Base-by-base conservation (phyloP, 768 basidiomycete genomes). In the Boletus subcaerulescens region DNA sequence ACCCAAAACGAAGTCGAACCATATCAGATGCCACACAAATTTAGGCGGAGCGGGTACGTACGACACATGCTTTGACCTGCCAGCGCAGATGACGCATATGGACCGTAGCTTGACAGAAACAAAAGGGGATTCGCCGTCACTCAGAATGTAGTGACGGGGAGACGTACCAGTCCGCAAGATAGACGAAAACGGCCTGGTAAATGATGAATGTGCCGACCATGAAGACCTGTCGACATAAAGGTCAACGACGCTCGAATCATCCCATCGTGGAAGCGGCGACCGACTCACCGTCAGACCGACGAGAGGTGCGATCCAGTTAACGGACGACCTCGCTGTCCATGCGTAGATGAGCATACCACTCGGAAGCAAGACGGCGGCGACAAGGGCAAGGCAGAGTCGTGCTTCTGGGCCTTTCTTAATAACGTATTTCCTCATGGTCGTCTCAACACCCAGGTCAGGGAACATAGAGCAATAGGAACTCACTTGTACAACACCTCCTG, bases 291-390 rank as follows among this genome's bases (percentile, higher is more conserved):
- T 71, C 40, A 69, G 50, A 11, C 68, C 68, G n/a, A 58, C 50
- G 11, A 69, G 46, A 20, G 68, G 70, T 13, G 51, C 81, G 38
- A 86, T 80, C 88, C 89, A 91, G 51, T 76, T 79, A 3, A 89
- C 74, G 14, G 58, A 61, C 0, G 77, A 52, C 56, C 74, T 80
- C 13, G 83, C 80, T 4, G 84, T 82, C 83, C 86, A 89, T 0
- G 84, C 87, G 59, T 84, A 91, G 29, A 89, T 81, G 69, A 89
- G 80, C 79, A 87, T 84, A n/a, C 79, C 80, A 0, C 68, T 57
- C 0, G 86, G 85, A 44, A 85, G 73, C 13, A 83, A 60, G 40
- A 86, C 41, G 0, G 76, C 79, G 0, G 82, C 83, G 33, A 76
- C 65, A 59, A 85, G 85, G 12, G 84, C 77, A 20, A 73, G 68